Conservation (phyloP, 768 basidiomycete genomes). For the Leucocoprinus sp. region DNA sequence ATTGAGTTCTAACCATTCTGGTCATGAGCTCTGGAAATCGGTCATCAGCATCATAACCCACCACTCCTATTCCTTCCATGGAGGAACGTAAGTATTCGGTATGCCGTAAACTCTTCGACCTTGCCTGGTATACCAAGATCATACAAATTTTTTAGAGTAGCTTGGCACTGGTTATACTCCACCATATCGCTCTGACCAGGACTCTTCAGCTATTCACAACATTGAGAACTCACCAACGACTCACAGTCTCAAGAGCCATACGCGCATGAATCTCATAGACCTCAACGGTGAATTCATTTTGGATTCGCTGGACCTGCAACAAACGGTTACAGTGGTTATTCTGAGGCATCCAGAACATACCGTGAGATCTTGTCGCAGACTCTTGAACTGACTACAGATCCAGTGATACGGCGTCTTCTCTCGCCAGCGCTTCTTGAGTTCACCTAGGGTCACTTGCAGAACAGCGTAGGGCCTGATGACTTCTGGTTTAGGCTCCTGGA, state of each 20-base stretch:
- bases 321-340: background rate
- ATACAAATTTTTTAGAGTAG: slow-evolving; percentile 81
- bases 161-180: slow-evolving; percentile 98
- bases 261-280: slow-evolving; percentile 99
- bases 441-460: slow-evolving; percentile 74
- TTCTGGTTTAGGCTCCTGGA: slow-evolving; percentile 88
- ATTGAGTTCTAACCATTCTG: slow-evolving; percentile 68
- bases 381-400: slow-evolving; percentile 98
- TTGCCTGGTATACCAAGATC: slow-evolving; percentile 90
- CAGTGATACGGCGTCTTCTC: slow-evolving; percentile 71
- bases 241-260: slow-evolving; percentile 61
- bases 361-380: slow-evolving; percentile 92
- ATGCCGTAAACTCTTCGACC: slow-evolving; percentile 94
- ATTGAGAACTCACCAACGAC: slow-evolving; percentile 8
- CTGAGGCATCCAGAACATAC: slow-evolving; percentile 40
- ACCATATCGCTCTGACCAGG: slow-evolving; percentile 81
- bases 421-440: slow-evolving; percentile 86
- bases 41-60: slow-evolving; percentile 33
- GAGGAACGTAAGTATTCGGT: slow-evolving; percentile 92
- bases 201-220: slow-evolving; percentile 7
- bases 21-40: background rate
- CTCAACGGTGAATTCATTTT: slow-evolving; percentile 94
- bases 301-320: slow-evolving; percentile 90
- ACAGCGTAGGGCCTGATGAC: slow-evolving; percentile 85
- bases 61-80: slow-evolving; percentile 93